A percentile compares a stretch with the other conserved stretches of the same genome.
Conservation (phyloP, 495 filamentous ascomycete genomes). For the Cercophora scortea region DNA sequence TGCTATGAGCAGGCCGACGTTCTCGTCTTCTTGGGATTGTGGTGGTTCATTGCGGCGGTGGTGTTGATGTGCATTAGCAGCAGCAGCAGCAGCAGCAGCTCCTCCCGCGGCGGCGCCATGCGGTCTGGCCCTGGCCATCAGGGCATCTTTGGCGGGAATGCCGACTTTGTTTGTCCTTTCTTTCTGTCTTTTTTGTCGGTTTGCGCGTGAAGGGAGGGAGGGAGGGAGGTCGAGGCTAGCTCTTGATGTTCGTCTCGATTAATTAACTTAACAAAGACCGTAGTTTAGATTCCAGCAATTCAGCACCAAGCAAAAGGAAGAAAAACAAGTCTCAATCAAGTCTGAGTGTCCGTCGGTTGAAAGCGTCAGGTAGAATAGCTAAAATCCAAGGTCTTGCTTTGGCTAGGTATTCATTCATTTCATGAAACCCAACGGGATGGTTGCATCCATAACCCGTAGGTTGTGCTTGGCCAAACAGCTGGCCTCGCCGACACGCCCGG, state of each 20-base stretch:
- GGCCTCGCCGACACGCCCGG: not conserved
- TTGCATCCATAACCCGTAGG: too few species aligned
- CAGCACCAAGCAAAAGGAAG: too few species aligned
- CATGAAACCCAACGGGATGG: too few species aligned
- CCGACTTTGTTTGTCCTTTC: not conserved
- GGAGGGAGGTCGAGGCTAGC: too few species aligned
- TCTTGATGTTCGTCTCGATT: too few species aligned
- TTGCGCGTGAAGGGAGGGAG: too few species aligned
- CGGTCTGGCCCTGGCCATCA: conserved; percentile 39
- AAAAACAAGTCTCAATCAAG: too few species aligned
- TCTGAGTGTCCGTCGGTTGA: too few species aligned
- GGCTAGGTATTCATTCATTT: not conserved
- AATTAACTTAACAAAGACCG: not conserved
- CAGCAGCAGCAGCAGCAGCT: not conserved
- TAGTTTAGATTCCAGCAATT: too few species aligned
- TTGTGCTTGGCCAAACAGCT: too few species aligned
- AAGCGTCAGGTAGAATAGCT: not conserved
- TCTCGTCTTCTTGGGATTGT: conserved; percentile 28
- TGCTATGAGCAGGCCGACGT: conserved; percentile 34
- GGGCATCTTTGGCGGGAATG: conserved; percentile 26
- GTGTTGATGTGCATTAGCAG: not conserved
- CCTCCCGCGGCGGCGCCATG: conserved; percentile 20
- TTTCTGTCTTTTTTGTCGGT: not conserved
- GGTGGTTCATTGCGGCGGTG: not conserved
- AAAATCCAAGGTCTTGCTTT: not conserved